Evolutionary conservation across 2,329 filamentous ascomycete species (phyloP).

Genomic region (Paecilomyces niveus): DNA sequence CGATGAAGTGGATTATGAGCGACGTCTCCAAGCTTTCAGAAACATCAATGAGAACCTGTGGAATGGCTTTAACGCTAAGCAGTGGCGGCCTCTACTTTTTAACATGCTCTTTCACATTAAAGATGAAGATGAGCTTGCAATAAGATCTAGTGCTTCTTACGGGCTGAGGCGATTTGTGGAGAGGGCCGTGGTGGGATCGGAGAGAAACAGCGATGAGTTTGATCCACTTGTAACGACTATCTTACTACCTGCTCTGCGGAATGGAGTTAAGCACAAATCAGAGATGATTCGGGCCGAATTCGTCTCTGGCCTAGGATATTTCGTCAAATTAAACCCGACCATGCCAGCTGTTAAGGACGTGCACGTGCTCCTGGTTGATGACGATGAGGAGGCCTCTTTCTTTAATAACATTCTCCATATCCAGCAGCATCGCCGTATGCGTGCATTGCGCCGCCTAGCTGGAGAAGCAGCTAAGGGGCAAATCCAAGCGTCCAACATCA

Average conservation of each 20-base stretch:
- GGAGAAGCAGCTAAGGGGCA: constrained; percentile 57
- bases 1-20: constrained; percentile 83
- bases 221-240: constrained; percentile 57
- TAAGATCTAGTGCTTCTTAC: constrained; percentile 76
- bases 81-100: constrained; percentile 83
- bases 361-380: constrained; percentile 57
- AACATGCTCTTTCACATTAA: constrained; percentile 85
- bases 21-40: constrained; percentile 69
- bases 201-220: constrained; percentile 35
- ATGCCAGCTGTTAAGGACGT: constrained; percentile 71
- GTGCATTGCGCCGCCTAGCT: constrained; percentile 72
- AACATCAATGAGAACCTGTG: constrained; percentile 60
- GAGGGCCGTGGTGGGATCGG: constrained; percentile 43
- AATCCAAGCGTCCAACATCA: constrained; percentile 69
- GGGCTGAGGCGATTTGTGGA: constrained; percentile 72
- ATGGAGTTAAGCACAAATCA: constrained; percentile 68
- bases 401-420: constrained; percentile 91
- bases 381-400: constrained; percentile 77
- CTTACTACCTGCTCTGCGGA: constrained; percentile 68
- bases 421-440: constrained; percentile 75
- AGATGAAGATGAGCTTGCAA: constrained; percentile 80
- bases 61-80: constrained; percentile 54
- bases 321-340: constrained; percentile 63
- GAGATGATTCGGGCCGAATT: constrained; percentile 82
- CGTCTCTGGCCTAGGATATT: constrained; percentile 67